These are phyloP conservation scores for Tylopilus felleus DNA, from an alignment of 768 basidiomycete genomes.

Conservation along the genomic window DNA sequence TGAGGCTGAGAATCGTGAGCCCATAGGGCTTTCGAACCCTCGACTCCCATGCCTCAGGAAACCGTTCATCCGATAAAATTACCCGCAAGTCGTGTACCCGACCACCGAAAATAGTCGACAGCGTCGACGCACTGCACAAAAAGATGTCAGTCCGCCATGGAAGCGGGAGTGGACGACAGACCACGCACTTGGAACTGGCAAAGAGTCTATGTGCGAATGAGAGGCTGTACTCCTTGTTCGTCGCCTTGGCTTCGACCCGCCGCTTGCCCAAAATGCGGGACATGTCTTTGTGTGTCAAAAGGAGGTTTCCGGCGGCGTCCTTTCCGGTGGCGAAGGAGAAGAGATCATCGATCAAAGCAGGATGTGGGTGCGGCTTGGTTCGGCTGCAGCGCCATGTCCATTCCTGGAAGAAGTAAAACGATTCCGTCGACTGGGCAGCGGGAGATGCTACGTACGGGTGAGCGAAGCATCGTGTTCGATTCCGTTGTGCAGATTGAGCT, in stretches of 20 bases:
- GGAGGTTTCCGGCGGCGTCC: slow-evolving; percentile 40
- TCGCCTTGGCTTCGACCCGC: slow-evolving; percentile 49
- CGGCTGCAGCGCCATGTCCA: slow-evolving; percentile 44
- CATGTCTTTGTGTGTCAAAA: slow-evolving; percentile 59
- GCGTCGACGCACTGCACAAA: slow-evolving; percentile 50
- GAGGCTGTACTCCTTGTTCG: slow-evolving; percentile 57
- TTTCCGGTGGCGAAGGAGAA: slow-evolving; percentile 59
- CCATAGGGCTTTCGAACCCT: slow-evolving; percentile 51
- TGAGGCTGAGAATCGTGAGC: slow-evolving; percentile 56
- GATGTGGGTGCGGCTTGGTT: slow-evolving; percentile 54
- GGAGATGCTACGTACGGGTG: slow-evolving; percentile 19
- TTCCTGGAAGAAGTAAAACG: slow-evolving; percentile 37
- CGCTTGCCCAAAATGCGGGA: slow-evolving; percentile 57
- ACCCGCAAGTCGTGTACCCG: slow-evolving; percentile 49
- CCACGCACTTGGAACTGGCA: slow-evolving; percentile 61
- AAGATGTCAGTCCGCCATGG: neutral
- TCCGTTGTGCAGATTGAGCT: slow-evolving; percentile 16
- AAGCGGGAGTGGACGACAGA: neutral
- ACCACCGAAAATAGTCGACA: slow-evolving; percentile 47
- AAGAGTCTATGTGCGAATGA: slow-evolving; percentile 54
- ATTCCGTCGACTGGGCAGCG: neutral
- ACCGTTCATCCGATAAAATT: slow-evolving; percentile 63
- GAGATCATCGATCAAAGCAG: slow-evolving; percentile 52
- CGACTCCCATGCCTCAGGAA: slow-evolving; percentile 72
- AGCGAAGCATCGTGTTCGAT: slow-evolving; percentile 26